phyloP scores from a whole-genome alignment of 148 eudicot species.

The Camellia lanceoleosa region DNA sequence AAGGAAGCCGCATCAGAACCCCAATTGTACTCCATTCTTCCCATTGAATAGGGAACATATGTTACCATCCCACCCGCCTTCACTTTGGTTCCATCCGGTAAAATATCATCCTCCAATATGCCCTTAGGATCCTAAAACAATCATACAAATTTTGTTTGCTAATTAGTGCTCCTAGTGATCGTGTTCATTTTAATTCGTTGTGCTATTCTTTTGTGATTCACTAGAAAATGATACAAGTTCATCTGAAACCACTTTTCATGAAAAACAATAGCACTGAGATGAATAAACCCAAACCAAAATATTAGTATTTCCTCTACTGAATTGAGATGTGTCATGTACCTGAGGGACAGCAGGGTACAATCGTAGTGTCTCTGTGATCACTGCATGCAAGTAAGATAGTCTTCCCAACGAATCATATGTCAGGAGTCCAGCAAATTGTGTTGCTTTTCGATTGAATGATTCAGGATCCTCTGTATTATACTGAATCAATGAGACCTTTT shows the following conservation, averaged over 20 bases:
- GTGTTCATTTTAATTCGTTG: neutral
- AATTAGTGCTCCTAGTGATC: too few relatives aligned
- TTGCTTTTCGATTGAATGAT: conserved; percentile 51
- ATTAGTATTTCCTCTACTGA: neutral
- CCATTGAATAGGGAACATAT: conserved; percentile 96
- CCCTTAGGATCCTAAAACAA: conserved; percentile 83
- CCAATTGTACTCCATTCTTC: conserved; percentile 98
- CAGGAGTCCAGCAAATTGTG: conserved; percentile 62
- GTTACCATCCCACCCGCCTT: conserved; percentile 99
- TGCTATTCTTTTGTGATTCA: conserved; percentile 1
- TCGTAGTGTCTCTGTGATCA: conserved; percentile 90
- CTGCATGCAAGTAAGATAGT: conserved; percentile 77
- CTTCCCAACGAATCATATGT: conserved; percentile 72
- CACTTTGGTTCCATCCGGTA: conserved; percentile 93
- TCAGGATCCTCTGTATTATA: conserved; percentile 44
- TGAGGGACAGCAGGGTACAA: conserved; percentile 98
- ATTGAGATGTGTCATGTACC: conserved; percentile 30
- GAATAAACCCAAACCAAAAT: neutral
- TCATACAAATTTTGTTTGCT: neutral
- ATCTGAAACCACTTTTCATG: neutral
- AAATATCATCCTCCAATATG: conserved; percentile 69
- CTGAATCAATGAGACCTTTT: conserved; percentile 41
- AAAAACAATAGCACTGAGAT: neutral
- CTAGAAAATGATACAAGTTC: neutral
- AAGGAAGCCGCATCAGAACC: conserved; percentile 81